Evolutionary conservation across 306 rosid genomes (phyloP), one percentile per base, ranked within the genome.

Genomic region (Begonia masoniana): DNA sequence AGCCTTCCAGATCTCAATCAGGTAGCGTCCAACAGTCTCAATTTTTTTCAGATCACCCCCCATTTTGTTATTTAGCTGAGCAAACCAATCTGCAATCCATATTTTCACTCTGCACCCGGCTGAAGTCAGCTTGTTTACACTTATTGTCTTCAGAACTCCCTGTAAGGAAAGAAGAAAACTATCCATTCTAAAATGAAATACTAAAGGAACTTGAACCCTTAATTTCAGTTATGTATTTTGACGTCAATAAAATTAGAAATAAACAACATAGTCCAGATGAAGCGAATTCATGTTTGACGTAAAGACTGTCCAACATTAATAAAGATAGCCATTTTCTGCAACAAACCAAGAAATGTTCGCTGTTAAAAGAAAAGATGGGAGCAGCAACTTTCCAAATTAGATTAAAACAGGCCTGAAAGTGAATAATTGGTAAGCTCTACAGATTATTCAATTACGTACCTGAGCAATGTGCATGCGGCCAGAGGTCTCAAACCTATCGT

Each of bases 381-480:
- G n/a, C n/a, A n/a, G n/a, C n/a, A n/a, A n/a, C n/a, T n/a, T n/a
- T n/a, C n/a, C n/a, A n/a, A n/a, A n/a, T n/a, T n/a, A n/a, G n/a
- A n/a, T n/a, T n/a, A n/a, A n/a, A n/a, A n/a, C n/a, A n/a, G n/a
- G n/a, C n/a, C n/a, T n/a, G n/a, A 6, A 13, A 6, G 11, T 43
- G 47, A 10, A 9, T 43, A 50, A 50, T 11, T 15, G 5, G 45
- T 42, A 12, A 24, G 54, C 41, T 41, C 7, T 13, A 47, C 4
- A 58, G 19, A 23, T 19, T 46, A 49, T 21, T 12, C 23, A 17
- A 49, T 19, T 43, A 47, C 10, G 5, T 52, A 84, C 97, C 93
- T 89, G 97, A 61, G 97, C 95, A 53, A 89, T 85, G 70, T 89
- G 97, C 97, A 89, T 89, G 56, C 95, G 68, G 2, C 97, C 95